A percentile compares a stretch with the other conserved stretches of the same genome.
phyloP scores from a whole-genome alignment of 179 eudicot species.

The Actinidia arguta region DNA sequence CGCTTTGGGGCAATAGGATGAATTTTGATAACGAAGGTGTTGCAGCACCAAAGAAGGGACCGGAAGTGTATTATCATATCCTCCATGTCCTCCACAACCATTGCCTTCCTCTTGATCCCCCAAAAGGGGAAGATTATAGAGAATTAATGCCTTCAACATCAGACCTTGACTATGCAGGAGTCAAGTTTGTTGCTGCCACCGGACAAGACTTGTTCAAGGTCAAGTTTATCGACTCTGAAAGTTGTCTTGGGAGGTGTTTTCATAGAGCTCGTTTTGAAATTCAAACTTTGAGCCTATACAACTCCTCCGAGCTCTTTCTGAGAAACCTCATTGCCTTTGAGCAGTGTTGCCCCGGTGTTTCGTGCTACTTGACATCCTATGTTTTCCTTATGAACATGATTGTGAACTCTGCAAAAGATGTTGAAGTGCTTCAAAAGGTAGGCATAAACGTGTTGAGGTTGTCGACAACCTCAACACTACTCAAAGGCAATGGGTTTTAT shows the following conservation, averaged over 20 bases:
- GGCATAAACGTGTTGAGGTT: too few relatives aligned
- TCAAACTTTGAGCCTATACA: background rate
- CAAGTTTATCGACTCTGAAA: background rate
- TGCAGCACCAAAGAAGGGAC: background rate
- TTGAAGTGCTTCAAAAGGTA: background rate
- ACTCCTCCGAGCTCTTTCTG: background rate
- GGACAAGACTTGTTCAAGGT: background rate
- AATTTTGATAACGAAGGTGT: too few relatives aligned
- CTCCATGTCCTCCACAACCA: background rate
- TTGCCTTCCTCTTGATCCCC: background rate
- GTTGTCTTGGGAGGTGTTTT: background rate
- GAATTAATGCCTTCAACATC: background rate
- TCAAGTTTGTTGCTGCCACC: background rate
- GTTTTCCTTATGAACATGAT: constrained; percentile 12
- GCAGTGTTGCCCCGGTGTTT: background rate
- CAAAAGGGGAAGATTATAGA: background rate
- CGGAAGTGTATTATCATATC: background rate
- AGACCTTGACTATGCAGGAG: background rate
- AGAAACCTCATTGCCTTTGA: constrained; percentile 12
- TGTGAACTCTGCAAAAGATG: background rate
- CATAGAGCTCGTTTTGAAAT: background rate
- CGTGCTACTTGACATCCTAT: background rate
- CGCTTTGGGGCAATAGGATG: background rate
- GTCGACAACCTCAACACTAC: too few relatives aligned
- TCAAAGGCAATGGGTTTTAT: too few relatives aligned